Base-by-base conservation (phyloP, 2,329 filamentous ascomycete species). In the Diaporthe sp. region DNA sequence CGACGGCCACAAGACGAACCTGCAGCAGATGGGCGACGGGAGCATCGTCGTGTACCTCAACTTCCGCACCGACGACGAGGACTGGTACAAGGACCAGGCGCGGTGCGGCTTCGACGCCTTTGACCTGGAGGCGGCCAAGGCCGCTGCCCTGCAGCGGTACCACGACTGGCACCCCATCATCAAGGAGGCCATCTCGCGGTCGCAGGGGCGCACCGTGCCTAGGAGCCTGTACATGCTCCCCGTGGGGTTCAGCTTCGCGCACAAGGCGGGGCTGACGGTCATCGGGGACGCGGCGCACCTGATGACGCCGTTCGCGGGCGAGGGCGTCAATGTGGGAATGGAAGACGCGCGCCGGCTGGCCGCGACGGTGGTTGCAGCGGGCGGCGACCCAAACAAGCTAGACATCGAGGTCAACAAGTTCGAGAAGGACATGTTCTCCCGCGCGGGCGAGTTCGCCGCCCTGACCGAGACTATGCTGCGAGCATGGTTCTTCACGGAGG, bases 211-310 rank as follows among this genome's bases (percentile, higher is more conserved):
- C 19, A 85, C 86, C 74, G 80, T 82, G 0, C 82, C 85, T 2
- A 82, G 87, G 75, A 85, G 85, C 1, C 82, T 92, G 1, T 91
- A 89, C 79, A 86, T 87, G 79, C 84, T 93, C 13, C 90, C 90
- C 0, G 80, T 88, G 2, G 87, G 87, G 2, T 80, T 85, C 61
- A 80, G 78, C 3, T 92, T 90, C 89, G 76, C 84, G 55, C 84
- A 87, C 65, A 83, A 82, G 25, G 80, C 82, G 8, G 89, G 90
- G 0, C 79, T 89, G 6, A 91, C 91, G 0, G 79, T 91, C 19
- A 84, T 92, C 37, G 91, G 91, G 7, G 90, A 92, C 78, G 88
- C 90, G 0, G 90, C 90, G 10, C 90, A 92, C 80, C 79, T 91
- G 31, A 91, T 91, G 89, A 87, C 87, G 0, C 88, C 89, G 0